Evolutionary conservation across 768 basidiomycete genomes (phyloP).

Genomic region (Hygrophorus pudorinus): DNA sequence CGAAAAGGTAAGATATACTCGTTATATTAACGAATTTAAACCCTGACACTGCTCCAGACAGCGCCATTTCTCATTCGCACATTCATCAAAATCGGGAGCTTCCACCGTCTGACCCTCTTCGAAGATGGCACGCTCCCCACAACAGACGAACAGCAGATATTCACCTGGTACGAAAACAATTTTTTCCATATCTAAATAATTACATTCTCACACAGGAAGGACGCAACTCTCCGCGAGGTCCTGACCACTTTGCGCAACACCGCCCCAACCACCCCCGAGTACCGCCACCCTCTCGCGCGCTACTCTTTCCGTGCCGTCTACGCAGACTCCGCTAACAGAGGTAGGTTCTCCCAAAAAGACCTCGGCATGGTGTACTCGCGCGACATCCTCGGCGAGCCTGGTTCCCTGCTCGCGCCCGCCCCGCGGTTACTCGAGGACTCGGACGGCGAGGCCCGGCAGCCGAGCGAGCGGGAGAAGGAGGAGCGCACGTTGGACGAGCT

Average conservation of each 20-base stretch:
- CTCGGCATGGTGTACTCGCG: slow-evolving; percentile 76
- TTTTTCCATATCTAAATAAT: no score
- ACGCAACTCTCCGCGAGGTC: slow-evolving; percentile 72
- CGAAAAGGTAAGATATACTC: slow-evolving; percentile 36
- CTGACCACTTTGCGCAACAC: slow-evolving; percentile 67
- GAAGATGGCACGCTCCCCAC: slow-evolving; percentile 71
- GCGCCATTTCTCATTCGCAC: slow-evolving; percentile 75
- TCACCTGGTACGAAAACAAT: slow-evolving; percentile 73
- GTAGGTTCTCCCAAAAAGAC: slow-evolving; percentile 66
- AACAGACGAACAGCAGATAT: slow-evolving; percentile 75
- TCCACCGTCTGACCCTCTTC: slow-evolving; percentile 65
- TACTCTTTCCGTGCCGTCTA: slow-evolving; percentile 77
- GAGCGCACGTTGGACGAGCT: slow-evolving; percentile 73
- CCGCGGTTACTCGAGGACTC: slow-evolving; percentile 50
- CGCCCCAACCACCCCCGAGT: slow-evolving; percentile 58
- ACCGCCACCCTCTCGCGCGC: slow-evolving; percentile 72
- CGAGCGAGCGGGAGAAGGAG: slow-evolving; percentile 40
- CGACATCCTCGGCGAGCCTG: slow-evolving; percentile 77
- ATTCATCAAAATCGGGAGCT: slow-evolving; percentile 74
- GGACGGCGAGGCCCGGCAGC: slow-evolving; percentile 23
- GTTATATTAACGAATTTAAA: neutral
- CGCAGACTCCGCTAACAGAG: slow-evolving; percentile 63
- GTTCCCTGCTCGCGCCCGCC: slow-evolving; percentile 45
- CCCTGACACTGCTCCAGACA: slow-evolving; percentile 35
- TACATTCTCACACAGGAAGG: slow-evolving; percentile 74